A percentile compares a stretch with the other conserved stretches of the same genome.
Conservation (phyloP, 257 asterid genomes). For the Solanum sitiens region DNA sequence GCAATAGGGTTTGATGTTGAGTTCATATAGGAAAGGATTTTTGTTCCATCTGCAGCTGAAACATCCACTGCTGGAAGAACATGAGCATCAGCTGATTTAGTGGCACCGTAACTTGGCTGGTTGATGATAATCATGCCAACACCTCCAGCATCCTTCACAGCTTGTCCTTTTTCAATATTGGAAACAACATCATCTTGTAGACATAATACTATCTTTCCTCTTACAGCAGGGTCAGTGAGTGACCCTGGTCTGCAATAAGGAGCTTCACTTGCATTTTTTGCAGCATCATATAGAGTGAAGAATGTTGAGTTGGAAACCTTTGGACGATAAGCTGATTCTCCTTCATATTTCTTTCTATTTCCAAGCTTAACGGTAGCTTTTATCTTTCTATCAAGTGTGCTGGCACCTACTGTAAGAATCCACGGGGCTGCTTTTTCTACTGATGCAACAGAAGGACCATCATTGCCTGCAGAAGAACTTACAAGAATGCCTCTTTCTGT, state of each 20-base stretch:
- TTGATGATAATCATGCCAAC: conserved; percentile 35
- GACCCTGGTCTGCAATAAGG: conserved; percentile 8
- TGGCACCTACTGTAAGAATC: conserved; percentile 47
- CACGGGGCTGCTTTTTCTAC: conserved; percentile 27
- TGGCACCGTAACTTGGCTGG: neutral
- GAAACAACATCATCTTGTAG: neutral
- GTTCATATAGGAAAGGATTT: conserved; percentile 12
- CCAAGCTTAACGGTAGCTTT: conserved; percentile 26
- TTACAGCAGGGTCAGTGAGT: conserved; percentile 2
- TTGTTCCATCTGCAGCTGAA: neutral
- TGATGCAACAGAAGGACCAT: neutral
- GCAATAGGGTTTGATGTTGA: conserved; percentile 14
- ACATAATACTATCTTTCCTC: conserved; percentile 42
- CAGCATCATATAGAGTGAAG: conserved; percentile 22
- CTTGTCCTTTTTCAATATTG: conserved; percentile 11
- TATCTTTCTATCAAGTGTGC: conserved; percentile 26
- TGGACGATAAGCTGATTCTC: conserved; percentile 28
- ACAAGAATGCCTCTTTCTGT: conserved; percentile 35
- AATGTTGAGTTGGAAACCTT: neutral
- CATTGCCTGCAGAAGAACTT: conserved; percentile 29
- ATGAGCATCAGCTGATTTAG: conserved; percentile 9
- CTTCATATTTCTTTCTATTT: conserved; percentile 7
- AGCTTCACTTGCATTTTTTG: conserved; percentile 5
- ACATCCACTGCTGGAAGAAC: conserved; percentile 20
- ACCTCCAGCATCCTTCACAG: conserved; percentile 29